A percentile compares a stretch with the other conserved stretches of the same genome.
Conservation (phyloP, 2,329 filamentous ascomycete species). For the Chrysoporthe austroafricana region DNA sequence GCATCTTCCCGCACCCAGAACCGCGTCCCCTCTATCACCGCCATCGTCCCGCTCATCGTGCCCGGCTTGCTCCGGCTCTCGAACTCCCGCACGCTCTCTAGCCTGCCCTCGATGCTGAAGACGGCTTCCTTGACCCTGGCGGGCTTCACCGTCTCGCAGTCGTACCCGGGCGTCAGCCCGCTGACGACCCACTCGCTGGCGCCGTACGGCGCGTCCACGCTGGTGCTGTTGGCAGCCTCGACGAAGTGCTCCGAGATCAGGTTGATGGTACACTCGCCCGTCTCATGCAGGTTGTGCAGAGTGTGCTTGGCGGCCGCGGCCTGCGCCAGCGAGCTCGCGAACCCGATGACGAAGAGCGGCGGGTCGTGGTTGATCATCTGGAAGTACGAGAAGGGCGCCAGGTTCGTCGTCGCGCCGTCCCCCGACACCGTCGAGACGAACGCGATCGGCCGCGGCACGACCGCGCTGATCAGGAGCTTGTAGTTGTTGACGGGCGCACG, state of each 20-base stretch:
- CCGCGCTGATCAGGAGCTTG: slow-evolving; percentile 83
- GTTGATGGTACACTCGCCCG: slow-evolving; percentile 79
- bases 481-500: slow-evolving; percentile 77
- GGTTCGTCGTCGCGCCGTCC: slow-evolving; percentile 70
- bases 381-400: slow-evolving; percentile 85
- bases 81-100: slow-evolving; percentile 77
- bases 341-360: slow-evolving; percentile 71
- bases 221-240: slow-evolving; percentile 84
- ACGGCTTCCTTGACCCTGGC: slow-evolving; percentile 81
- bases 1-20: slow-evolving; percentile 94
- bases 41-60: slow-evolving; percentile 74
- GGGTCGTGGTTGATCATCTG: slow-evolving; percentile 82
- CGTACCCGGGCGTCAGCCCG: slow-evolving; percentile 71
- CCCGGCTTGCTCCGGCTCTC: slow-evolving; percentile 72
- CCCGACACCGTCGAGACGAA: slow-evolving; percentile 59
- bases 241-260: slow-evolving; percentile 83
- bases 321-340: slow-evolving; percentile 50
- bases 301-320: slow-evolving; percentile 72
- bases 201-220: slow-evolving; percentile 77
- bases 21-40: slow-evolving; percentile 78
- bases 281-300: slow-evolving; percentile 71
- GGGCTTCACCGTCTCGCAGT: slow-evolving; percentile 67
- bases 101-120: slow-evolving; percentile 79
- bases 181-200: slow-evolving; percentile 78
- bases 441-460: slow-evolving; percentile 81